Base-by-base conservation (phyloP, 2,329 filamentous ascomycete genomes). In the Beauveria australis region DNA sequence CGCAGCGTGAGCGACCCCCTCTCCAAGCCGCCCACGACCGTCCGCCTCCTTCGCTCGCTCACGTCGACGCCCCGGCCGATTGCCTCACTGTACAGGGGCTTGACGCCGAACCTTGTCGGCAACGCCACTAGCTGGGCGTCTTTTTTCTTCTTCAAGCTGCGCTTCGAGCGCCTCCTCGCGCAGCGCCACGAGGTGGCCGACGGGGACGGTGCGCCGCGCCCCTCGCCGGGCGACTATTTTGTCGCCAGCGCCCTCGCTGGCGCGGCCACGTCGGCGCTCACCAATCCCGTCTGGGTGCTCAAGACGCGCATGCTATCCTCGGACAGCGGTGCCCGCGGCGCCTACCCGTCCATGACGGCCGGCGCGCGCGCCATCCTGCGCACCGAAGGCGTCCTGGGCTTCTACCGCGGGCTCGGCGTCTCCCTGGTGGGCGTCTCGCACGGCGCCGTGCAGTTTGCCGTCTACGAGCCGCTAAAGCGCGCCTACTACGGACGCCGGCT, bases 261-360 rank as follows among this genome's bases (percentile, higher is more conserved):
- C 33, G 79, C 88, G 19, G 74, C 90, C 46, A 96, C 92, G 1
- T 89, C 92, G 48, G 76, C 90, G 33, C 80, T 93, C 65, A 97
- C 94, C 33, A 97, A 97, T 72, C 94, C 94, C 2, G 87, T 99
- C 67, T 99, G 94, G 94, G 94, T 99, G 3, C 86, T 99, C 72
- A 97, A 97, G 79, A 97, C 93, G 9, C 89, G 94, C 64, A 97
- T 99, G 92, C 80, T 97, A 26, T 91, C 92, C 33, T 92, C 90
- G 4, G 90, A 94, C 66, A 83, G 84, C 54, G 79, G 83, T 59
- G 81, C 85, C 6, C 83, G 81, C 2, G 91, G 91, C 16, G 94
- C 93, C 1, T 99, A 99, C 74, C 81, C 84, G 18, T 88, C 84
- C 65, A 90, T 97, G 79, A 76, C 80, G 65, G 81, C 86, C 53